Conservation (phyloP, 2,329 filamentous ascomycete species). For the Aspergillus thermomutatus region DNA sequence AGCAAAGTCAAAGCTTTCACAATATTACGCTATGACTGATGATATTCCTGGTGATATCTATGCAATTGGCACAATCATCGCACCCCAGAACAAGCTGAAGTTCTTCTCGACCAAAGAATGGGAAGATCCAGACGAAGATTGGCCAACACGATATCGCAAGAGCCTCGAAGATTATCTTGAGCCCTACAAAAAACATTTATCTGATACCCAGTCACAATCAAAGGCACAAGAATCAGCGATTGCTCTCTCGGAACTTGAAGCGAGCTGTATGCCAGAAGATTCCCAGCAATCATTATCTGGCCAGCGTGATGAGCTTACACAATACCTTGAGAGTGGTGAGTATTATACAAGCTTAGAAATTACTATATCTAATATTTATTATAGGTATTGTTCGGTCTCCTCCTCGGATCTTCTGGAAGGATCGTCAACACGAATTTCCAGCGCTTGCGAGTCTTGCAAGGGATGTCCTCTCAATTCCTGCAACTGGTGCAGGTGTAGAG, state of each 20-base stretch:
- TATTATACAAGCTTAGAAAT: neutral
- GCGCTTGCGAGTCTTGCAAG: conserved; percentile 1
- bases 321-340: conserved; percentile 2
- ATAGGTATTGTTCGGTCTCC: neutral
- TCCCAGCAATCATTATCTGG: too few relatives aligned
- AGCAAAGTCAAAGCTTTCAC: conserved; percentile 8
- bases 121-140: conserved; percentile 3
- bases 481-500: conserved; percentile 5
- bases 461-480: too few relatives aligned
- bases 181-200: neutral
- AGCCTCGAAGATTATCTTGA: conserved; percentile 5
- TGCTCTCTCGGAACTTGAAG: neutral
- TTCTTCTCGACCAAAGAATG: conserved; percentile 14
- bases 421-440: conserved; percentile 3
- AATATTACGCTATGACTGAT: conserved; percentile 12
- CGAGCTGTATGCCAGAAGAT: neutral
- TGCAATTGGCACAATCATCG: conserved; percentile 13
- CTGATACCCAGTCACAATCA: too few relatives aligned
- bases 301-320: neutral
- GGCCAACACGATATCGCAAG: neutral
- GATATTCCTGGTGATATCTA: conserved; percentile 10
- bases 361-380: neutral
- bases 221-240: too few relatives aligned
- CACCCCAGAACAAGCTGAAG: conserved; percentile 9
- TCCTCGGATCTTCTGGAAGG: neutral